phyloP scores from a whole-genome alignment of 129 eudicot genomes.

The Tanacetum coccineum region DNA sequence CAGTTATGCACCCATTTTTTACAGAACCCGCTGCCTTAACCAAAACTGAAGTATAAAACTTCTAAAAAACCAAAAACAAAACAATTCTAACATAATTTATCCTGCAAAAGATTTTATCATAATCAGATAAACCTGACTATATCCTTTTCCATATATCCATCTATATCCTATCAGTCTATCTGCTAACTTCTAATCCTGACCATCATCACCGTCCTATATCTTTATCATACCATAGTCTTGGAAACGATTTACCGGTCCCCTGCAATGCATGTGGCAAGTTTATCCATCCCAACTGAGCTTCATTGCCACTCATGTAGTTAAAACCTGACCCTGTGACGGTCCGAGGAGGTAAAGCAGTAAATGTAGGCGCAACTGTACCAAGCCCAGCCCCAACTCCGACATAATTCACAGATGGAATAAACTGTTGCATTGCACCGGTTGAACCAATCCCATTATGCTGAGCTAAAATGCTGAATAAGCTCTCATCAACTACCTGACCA shows the following conservation, averaged over 20 bases:
- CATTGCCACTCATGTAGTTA: constrained; percentile 55
- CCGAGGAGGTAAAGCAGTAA: constrained; percentile 36
- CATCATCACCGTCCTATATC: constrained; percentile 19
- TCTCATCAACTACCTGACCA: constrained; percentile 51
- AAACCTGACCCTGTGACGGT: constrained; percentile 30
- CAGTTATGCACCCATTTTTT: neutral
- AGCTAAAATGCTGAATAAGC: constrained; percentile 57
- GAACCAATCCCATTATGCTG: constrained; percentile 54
- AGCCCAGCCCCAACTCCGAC: constrained; percentile 39
- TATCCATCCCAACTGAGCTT: constrained; percentile 44
- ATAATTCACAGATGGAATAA: constrained; percentile 45
- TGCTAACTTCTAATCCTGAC: constrained; percentile 17
- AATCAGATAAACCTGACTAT: constrained; percentile 20
- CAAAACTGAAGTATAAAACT: neutral
- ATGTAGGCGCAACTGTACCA: constrained; percentile 29
- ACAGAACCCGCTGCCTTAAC: neutral
- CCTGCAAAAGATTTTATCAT: constrained; percentile 21
- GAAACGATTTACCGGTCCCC: constrained; percentile 48
- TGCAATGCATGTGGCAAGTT: constrained; percentile 38
- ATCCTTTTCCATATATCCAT: constrained; percentile 19
- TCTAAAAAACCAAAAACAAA: constrained; percentile 6
- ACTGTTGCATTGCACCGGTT: constrained; percentile 25
- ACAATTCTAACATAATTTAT: constrained; percentile 19
- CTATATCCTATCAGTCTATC: constrained; percentile 16
- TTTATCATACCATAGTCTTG: constrained; percentile 60